Evolutionary conservation across 805 yeast genomes (phyloP).

Genomic region (Yamadazyma endophytica): DNA sequence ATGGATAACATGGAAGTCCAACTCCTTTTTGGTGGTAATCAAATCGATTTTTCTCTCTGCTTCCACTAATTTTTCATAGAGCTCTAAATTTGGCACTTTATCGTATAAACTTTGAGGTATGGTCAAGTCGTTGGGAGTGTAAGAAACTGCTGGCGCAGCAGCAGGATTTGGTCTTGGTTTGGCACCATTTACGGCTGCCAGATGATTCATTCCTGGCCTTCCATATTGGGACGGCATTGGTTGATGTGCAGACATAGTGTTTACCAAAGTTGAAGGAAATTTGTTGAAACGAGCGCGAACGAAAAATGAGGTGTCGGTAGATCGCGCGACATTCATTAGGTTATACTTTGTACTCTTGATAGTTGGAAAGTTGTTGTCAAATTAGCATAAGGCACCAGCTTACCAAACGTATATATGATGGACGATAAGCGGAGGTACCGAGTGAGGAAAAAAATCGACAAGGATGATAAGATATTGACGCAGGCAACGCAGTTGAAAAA

Average conservation of each 20-base stretch:
- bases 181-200: constrained; percentile 3
- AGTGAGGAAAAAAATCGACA: constrained; percentile 12
- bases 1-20: constrained; percentile 73
- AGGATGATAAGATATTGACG: constrained; percentile 12
- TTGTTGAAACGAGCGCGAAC: too few species aligned
- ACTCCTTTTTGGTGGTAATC: constrained; percentile 73
- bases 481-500: constrained; percentile 23
- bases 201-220: too few species aligned
- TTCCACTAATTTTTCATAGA: constrained; percentile 66
- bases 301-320: too few species aligned
- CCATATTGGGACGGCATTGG: constrained; percentile 4
- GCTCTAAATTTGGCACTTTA: constrained; percentile 63
- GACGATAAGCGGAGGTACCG: constrained; percentile 4
- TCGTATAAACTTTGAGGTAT: constrained; percentile 35
- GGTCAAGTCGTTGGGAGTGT: constrained; percentile 38
- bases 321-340: too few species aligned
- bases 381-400: too few species aligned
- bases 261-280: too few species aligned
- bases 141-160: constrained; percentile 36
- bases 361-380: too few species aligned
- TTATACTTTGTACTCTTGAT: too few species aligned
- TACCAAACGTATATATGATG: too few species aligned
- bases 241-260: constrained; percentile 8
- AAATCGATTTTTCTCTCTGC: constrained; percentile 85
- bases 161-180: constrained; percentile 29